A percentile compares a stretch with the other conserved stretches of the same genome.
These are phyloP conservation scores for Pleurostoma richardsiae DNA, from an alignment of 2,329 filamentous ascomycete genomes.

Conservation along the genomic window DNA sequence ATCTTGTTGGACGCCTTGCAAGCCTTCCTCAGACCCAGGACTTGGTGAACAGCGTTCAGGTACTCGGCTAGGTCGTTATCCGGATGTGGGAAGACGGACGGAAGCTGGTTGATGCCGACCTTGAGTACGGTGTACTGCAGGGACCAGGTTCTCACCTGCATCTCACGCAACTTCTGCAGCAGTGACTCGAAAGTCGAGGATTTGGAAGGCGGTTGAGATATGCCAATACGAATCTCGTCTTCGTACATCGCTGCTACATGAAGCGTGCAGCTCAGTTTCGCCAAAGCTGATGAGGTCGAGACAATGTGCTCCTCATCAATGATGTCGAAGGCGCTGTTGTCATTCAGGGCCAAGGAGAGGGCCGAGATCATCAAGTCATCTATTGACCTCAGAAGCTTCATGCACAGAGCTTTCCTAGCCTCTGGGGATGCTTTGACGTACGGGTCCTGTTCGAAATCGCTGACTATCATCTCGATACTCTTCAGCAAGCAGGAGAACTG, in stretches of 20 bases:
- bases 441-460: conserved; percentile 57
- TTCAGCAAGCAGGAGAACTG: conserved; percentile 82
- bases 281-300: conserved; percentile 66
- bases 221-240: conserved; percentile 77
- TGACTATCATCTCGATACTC: conserved; percentile 77
- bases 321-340: conserved; percentile 71
- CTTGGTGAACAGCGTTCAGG: conserved; percentile 76
- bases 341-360: conserved; percentile 63
- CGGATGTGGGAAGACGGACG: conserved; percentile 57
- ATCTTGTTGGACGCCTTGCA: conserved; percentile 83
- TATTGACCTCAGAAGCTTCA: conserved; percentile 73
- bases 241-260: conserved; percentile 79
- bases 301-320: conserved; percentile 75
- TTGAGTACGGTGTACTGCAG: conserved; percentile 78
- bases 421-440: conserved; percentile 54
- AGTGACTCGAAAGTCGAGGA: conserved; percentile 51
- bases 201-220: conserved; percentile 55
- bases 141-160: conserved; percentile 85
- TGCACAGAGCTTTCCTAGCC: conserved; percentile 63
- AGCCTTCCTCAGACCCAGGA: conserved; percentile 75
- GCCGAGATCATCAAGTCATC: conserved; percentile 72
- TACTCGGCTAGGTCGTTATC: conserved; percentile 74
- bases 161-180: conserved; percentile 72
- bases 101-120: conserved; percentile 65
- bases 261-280: conserved; percentile 66